Evolutionary conservation across 768 basidiomycete species (phyloP).

Genomic region (Lentinula detonsa): DNA sequence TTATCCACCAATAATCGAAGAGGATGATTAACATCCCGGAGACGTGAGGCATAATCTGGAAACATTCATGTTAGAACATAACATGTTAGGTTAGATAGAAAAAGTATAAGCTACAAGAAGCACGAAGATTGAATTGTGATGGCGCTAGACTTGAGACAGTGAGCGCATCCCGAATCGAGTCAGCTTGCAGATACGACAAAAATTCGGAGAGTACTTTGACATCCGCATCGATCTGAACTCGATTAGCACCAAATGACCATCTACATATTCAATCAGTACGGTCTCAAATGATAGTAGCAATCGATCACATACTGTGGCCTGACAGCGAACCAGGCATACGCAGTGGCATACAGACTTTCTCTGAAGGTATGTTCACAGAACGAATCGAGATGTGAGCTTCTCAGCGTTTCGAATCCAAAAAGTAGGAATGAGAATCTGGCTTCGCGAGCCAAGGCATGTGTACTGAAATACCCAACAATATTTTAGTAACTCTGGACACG

Average conservation of each 20-base stretch:
- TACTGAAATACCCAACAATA: slow-evolving; percentile 38
- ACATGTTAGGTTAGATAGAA: background rate
- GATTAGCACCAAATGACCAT: slow-evolving; percentile 95
- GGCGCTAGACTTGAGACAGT: slow-evolving; percentile 59
- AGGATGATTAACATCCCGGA: slow-evolving; percentile 66
- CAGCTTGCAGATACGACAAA: slow-evolving; percentile 66
- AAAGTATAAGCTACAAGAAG: slow-evolving; percentile 29
- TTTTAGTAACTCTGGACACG: background rate
- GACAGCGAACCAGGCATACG: slow-evolving; percentile 90
- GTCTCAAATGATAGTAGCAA: background rate
- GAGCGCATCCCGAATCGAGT: slow-evolving; percentile 54
- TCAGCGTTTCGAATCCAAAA: slow-evolving; percentile 89
- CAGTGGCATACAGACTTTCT: slow-evolving; percentile 69
- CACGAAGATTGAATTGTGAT: slow-evolving; percentile 36
- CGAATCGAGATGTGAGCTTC: slow-evolving; percentile 80
- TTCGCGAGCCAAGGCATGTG: slow-evolving; percentile 88
- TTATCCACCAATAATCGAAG: slow-evolving; percentile 85
- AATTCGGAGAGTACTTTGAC: slow-evolving; percentile 86
- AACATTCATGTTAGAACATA: slow-evolving; percentile 6
- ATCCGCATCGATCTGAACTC: slow-evolving; percentile 85
- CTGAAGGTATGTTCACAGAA: slow-evolving; percentile 75
- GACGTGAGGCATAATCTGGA: slow-evolving; percentile 50
- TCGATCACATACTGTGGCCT: slow-evolving; percentile 71
- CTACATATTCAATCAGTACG: slow-evolving; percentile 29
- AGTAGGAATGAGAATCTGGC: slow-evolving; percentile 84